Percentiles rank a stretch among this genome's conserved stretches.
Evolutionary conservation across 352 stramenopile genomes (phyloP).

Genomic region (Phytopythium chamaehyphon): DNA sequence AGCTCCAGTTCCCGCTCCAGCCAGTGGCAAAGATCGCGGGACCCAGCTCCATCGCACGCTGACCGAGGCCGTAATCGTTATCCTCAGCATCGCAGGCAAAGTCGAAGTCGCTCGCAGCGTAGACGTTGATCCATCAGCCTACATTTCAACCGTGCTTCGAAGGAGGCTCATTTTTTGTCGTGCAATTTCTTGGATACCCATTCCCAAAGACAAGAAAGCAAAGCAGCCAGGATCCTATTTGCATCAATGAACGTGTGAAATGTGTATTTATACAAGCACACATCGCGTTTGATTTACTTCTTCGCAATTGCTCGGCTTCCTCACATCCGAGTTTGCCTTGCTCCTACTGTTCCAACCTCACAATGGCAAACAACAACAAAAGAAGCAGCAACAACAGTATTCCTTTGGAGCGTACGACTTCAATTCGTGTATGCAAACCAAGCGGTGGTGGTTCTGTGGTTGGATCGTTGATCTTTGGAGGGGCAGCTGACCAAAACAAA

Average conservation of each 20-base stretch:
- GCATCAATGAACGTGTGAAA: too few species aligned
- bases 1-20: background rate
- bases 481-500: conserved; percentile 16
- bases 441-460: conserved; percentile 40
- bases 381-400: conserved; percentile 13
- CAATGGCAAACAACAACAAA: conserved; percentile 46
- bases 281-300: background rate
- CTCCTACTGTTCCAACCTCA: background rate
- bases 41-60: background rate
- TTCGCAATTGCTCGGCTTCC: background rate
- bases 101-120: background rate
- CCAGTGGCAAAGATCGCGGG: background rate
- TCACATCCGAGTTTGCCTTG: background rate
- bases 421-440: conserved; percentile 38
- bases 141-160: too few species aligned
- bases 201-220: too few species aligned
- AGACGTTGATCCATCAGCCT: too few species aligned
- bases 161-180: too few species aligned
- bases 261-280: conserved; percentile 1
- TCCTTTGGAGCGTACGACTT: conserved; percentile 27
- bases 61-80: too few species aligned
- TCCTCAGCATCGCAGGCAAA: background rate
- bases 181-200: too few species aligned
- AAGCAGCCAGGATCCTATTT: too few species aligned
- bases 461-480: conserved; percentile 47